Evolutionary conservation across 345 rosid species (phyloP), one percentile per base, ranked within the genome.

Genomic region (Hibiscus trionum): DNA sequence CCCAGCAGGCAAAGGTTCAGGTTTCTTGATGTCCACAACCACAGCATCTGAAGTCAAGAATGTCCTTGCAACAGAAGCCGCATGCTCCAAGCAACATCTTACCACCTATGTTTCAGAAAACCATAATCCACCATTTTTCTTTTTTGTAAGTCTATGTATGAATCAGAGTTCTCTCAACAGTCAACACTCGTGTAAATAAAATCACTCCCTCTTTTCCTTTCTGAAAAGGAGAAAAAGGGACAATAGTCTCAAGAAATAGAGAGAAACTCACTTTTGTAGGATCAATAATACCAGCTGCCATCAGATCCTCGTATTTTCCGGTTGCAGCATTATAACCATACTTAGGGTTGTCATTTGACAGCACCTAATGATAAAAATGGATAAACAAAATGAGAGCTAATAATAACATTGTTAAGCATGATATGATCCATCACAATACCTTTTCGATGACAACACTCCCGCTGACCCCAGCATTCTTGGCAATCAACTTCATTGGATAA

Each of bases 51-150:
- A 96, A 94, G 88, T 93, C 86, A 96, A 81, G 87, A 96, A 96
- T 2, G 98, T 96, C 81, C 90, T 89, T 31, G 44, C 98, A n/a
- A 96, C 99, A 0, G 98, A 96, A n/a, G 97, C 83, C 17, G 99
- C 97, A 61, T 96, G 99, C 87, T 96, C 98, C 86, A 93, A 76
- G 90, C 99, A 96, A 79, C 98, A 96, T 80, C 99, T 87, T n/a
- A 94, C 97, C 82, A 91, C 98, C 98, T 93, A 84, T 42, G n/a
- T 17, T 2, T 29, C 27, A 50, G 42, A 29, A 50, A 56, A 50
- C 27, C 8, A 68, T 3, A 67, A 37, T 37, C 8, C 42, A 37
- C 4, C 42, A 6, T 1, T 37, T 37, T 37, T 37, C 1, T 29
- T 35, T 5, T 0, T 35, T 31, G 33, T 35, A 37, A 37, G 42